Base-by-base conservation (phyloP, 179 eudicot species). In the Nepenthes alata region DNA sequence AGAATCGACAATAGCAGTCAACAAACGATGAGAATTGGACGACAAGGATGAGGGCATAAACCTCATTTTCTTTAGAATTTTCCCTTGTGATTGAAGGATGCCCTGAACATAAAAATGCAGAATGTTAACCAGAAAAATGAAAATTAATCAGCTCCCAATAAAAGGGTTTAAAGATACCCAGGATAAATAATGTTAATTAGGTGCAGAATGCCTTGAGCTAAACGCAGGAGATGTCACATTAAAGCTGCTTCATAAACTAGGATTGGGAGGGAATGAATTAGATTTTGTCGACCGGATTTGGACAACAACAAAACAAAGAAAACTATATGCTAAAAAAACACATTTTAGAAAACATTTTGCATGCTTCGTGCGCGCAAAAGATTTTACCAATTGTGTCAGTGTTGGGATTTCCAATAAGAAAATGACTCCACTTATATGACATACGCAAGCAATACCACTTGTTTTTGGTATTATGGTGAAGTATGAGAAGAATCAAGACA, bases 31-130 rank as follows among this genome's bases (percentile, higher is more conserved):
- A 41, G 99, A 94, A 60, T 91, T 91, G 49, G 99, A 94, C 55
- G 90, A 55, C 70, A 91, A 71, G 11, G 99, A 94, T 39, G 99
- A 91, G 35, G 97, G 99, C 99, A 91, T 94, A 66, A 94, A 94
- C 68, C 88, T 82, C 99, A 94, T 91, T 72, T 94, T 94, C 59
- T 71, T 84, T 15, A 77, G 68, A 57, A 94, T 70, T 73, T 86
- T 81, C 61, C 99, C 99, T 75, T 90, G 99, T 55, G 99, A 90
- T 78, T 90, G 95, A 59, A 90, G 88, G 49, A 94, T 87, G 47
- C 99, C 97, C 99, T 95, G 79, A 38, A 47, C 72, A 59, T 62
- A 54, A 13, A 57, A 13, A 72, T 35, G 60, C 52, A 55, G 36
- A 41, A 16, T 10, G 35, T 50, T 5, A 38, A 41, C 25, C 15